Percentiles rank a stretch among this genome's conserved stretches.
These are phyloP conservation scores for Russula compacta DNA, from an alignment of 768 basidiomycete species.

Conservation along the genomic window DNA sequence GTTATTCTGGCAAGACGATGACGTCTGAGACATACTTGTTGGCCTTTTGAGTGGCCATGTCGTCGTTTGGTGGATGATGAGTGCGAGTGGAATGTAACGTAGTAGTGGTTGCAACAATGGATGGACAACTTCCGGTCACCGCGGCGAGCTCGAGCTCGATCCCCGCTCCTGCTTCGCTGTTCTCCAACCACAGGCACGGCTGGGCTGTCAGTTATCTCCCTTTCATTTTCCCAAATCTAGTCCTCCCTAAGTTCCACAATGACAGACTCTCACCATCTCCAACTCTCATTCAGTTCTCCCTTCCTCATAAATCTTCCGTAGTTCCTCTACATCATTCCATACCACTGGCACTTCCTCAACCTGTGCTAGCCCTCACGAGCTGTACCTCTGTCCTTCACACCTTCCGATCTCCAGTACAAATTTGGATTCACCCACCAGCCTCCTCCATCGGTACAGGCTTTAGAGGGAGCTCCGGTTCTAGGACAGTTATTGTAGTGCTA, in stretches of 20 bases:
- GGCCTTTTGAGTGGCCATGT: constrained; percentile 20
- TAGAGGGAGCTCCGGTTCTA: neutral
- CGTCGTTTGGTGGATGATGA: neutral
- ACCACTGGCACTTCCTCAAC: no score
- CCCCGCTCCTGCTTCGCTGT: no score
- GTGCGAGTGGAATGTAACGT: neutral
- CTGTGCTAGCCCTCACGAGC: no score
- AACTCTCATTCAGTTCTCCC: no score
- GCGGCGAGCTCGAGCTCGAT: neutral
- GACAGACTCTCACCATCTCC: no score
- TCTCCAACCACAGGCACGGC: neutral
- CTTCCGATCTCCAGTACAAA: no score
- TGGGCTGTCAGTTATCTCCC: constrained; percentile 11
- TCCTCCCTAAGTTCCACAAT: no score
- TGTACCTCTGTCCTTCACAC: no score
- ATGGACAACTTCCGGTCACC: neutral
- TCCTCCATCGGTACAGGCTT: neutral
- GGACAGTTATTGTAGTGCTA: neutral
- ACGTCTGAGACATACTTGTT: constrained; percentile 9
- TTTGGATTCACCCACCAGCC: no score
- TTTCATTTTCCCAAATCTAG: constrained; percentile 2
- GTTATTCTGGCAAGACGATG: neutral
- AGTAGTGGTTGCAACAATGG: neutral
- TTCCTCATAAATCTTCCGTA: no score
- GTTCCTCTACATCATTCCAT: no score